Percentiles rank a stretch among this genome's conserved stretches.
phyloP scores from a whole-genome alignment of 192 early-diverging fungal genomes.

The Podila clonocystis region DNA sequence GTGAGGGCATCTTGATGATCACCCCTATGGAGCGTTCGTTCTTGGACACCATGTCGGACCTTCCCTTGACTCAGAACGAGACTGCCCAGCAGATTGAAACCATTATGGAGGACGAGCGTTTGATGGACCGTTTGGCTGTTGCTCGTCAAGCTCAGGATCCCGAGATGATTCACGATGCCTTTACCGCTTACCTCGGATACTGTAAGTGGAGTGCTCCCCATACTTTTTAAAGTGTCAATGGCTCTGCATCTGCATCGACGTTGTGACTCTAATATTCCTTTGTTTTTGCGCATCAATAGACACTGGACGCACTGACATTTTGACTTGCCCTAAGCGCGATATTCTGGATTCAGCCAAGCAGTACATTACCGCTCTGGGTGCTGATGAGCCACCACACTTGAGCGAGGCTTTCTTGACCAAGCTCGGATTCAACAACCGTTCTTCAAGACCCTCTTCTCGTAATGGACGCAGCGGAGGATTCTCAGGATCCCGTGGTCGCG shows the following conservation, averaged over 20 bases:
- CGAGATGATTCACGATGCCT: conserved; percentile 63
- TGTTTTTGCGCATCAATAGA: conserved; percentile 24
- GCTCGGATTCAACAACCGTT: conserved; percentile 47
- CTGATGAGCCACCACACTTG: conserved; percentile 55
- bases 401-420: conserved; percentile 50
- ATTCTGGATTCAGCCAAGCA: conserved; percentile 45
- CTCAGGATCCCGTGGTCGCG: conserved; percentile 14
- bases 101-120: conserved; percentile 37
- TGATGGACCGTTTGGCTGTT: conserved; percentile 21
- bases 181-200: conserved; percentile 66
- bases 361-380: conserved; percentile 52
- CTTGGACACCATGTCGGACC: conserved; percentile 61
- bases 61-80: conserved; percentile 67
- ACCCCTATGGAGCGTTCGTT: conserved; percentile 84
- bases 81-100: conserved; percentile 44
- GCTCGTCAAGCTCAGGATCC: conserved; percentile 56
- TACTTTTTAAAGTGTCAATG: too few species aligned
- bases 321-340: conserved; percentile 49
- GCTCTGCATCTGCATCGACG: too few species aligned
- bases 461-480: conserved; percentile 7
- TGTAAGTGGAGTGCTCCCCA: conserved; percentile 13
- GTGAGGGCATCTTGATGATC: conserved; percentile 86
- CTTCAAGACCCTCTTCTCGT: conserved; percentile 3
- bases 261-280: background rate
- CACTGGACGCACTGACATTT: conserved; percentile 49